Evolutionary conservation across 1,139 yeast species (phyloP), one percentile per base, ranked within the genome.

Genomic region (Candida sp.): DNA sequence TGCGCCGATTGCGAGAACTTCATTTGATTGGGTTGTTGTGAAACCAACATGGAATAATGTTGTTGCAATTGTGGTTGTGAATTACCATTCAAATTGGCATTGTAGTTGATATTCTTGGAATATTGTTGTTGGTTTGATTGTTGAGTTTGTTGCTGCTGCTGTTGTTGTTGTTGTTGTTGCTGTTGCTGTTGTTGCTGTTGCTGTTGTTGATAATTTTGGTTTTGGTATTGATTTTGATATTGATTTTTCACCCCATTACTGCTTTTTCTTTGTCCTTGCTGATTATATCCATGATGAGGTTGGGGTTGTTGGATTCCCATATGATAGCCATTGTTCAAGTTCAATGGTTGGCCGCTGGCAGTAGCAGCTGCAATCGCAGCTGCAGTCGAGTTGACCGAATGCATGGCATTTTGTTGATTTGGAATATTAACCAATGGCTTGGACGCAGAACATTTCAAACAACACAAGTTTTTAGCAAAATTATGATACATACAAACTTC

Each of bases 401-500:
- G 74, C 33, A 66, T 55, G 19, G 51, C 22, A 22, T 53, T 49
- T 45, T 48, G 49, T 37, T 53, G 55, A 35, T 56, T 53, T 42
- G 56, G 55, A 27, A 63, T 55, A 5, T 75, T 67, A 38, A 74
- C 68, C 15, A 73, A 66, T 4, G 82, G 82, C 50, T 93, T 81
- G 35, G 89, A 81, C 1, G 87, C 86, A 3, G 96, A 95, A 66
- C 97, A 90, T 59, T 91, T 84, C 58, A 90, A 72, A 60, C 97
- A 90, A 48, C 83, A 82, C 48, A 87, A 72, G 61, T 91, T 91
- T 57, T 91, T 90, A 5, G 97, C 97, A 74, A 91, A 91, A 61
- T 91, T 91, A 64, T 91, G 97, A 61, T 90, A 91, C 40, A 82
- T 77, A 61, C 97, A 91, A 32, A 80, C 75, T 43, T 86, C 95